Base-by-base conservation (phyloP, 2,329 filamentous ascomycete genomes). In the Cladosporium colombiae region DNA sequence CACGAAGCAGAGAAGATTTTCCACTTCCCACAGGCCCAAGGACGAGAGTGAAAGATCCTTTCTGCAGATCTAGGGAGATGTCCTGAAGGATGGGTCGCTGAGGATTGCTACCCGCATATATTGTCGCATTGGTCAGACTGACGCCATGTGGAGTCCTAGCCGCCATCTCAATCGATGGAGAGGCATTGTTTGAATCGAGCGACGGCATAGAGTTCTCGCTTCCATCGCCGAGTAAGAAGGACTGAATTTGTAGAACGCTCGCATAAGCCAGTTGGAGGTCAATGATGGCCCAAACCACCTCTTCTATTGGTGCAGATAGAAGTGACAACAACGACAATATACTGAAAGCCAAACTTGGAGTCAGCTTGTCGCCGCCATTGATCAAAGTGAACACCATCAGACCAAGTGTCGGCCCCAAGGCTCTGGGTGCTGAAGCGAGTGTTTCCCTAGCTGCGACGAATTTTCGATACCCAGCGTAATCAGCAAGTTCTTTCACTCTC, bases 401-500 rank as follows among this genome's bases (percentile, higher is more conserved):
- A 5, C 16, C 14, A 40, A 40, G 35, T 18, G 35, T 40, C 35
- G 35, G 16, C 16, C 35, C 35, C 35, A 40, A 7, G 16, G 35
- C 35, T 40, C 16, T 40, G 35, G 35, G 35, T 18, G 7, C 35
- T 40, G 35, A 40, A 40, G 35, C 35, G 16, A 40, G 35, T 6
- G 35, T 40, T 11, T 40, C 35, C 14, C 35, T 40, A 18, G 35
- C 16, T n/a, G 35, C 35, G 35, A 40, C 16, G 35, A 18, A 40
- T 40, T 40, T 40, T n/a, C 35, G 35, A 44, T 44, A 44, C 5
- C 37, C 37, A n/a, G 37, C 37, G 37, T 44, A 44, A 5, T 44
- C 37, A 44, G 18, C 37, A 8, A 44, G 18, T n/a, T n/a, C 37
- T 27, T 63, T 29, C 2, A 68, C 50, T 8, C 70, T 67, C 16